These are phyloP conservation scores for Ziziphus jujuba DNA, from an alignment of 306 rosid species.

Conservation along the genomic window DNA sequence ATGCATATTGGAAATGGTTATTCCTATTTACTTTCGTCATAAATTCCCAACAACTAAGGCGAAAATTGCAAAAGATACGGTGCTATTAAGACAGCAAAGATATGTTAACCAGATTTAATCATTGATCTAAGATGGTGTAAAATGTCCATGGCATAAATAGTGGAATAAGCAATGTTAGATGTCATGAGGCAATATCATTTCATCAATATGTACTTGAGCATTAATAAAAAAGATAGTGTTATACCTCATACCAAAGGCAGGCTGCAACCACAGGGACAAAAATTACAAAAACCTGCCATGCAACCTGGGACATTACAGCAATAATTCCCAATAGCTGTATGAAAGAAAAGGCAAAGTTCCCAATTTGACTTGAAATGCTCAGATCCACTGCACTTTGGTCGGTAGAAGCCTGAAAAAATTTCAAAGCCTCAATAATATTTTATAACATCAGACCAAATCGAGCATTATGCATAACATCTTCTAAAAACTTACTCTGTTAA, in stretches of 20 bases:
- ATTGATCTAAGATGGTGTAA: neutral
- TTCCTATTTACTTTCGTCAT: no score
- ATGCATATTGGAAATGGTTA: neutral
- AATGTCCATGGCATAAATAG: neutral
- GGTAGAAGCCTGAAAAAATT: constrained; percentile 21
- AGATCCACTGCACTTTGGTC: constrained; percentile 29
- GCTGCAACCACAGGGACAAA: constrained; percentile 13
- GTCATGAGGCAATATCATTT: neutral
- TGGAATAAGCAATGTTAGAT: no score
- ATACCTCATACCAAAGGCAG: constrained; percentile 34
- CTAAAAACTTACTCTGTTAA: constrained; percentile 53
- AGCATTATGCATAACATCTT: neutral
- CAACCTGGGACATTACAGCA: constrained; percentile 29
- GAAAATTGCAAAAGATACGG: no score
- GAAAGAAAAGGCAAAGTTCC: constrained; percentile 15
- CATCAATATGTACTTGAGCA: neutral
- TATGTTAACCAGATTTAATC: no score
- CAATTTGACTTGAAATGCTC: constrained; percentile 7
- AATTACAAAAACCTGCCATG: constrained; percentile 30
- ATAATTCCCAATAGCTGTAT: constrained; percentile 31
- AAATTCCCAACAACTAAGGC: no score
- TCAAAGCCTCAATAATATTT: neutral
- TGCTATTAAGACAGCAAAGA: no score
- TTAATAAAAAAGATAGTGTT: neutral
- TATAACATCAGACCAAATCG: neutral